Conservation (phyloP, 768 basidiomycete species). For the Mycena olivaceomarginata region DNA sequence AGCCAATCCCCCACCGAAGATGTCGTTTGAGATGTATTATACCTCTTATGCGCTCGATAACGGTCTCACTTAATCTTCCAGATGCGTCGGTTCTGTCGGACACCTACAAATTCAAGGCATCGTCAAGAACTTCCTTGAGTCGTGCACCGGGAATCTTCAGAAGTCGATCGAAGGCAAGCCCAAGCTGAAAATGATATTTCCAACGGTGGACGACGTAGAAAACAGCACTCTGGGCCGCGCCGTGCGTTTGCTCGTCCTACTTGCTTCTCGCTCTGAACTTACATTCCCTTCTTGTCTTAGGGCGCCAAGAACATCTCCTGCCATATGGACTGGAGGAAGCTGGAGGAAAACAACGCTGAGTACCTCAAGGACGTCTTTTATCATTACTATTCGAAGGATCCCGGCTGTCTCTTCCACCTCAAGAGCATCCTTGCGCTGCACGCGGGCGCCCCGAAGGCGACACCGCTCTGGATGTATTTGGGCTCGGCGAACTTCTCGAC, state of each 20-base stretch:
- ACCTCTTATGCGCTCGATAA: too few species aligned
- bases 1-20: background rate
- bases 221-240: background rate
- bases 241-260: too few species aligned
- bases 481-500: slow-evolving; percentile 30
- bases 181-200: slow-evolving; percentile 21
- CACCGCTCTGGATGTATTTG: slow-evolving; percentile 15
- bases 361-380: slow-evolving; percentile 5
- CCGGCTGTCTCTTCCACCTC: slow-evolving; percentile 4
- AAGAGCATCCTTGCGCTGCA: slow-evolving; percentile 24
- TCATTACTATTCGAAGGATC: slow-evolving; percentile 23
- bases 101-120: slow-evolving; percentile 8
- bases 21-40: slow-evolving; percentile 21
- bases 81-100: slow-evolving; percentile 23
- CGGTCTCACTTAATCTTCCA: background rate
- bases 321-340: slow-evolving; percentile 11
- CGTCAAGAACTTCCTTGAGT: slow-evolving; percentile 25
- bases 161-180: slow-evolving; percentile 17
- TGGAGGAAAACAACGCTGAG: background rate
- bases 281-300: too few species aligned
- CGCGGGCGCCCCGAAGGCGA: background rate
- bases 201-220: background rate
- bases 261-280: too few species aligned
- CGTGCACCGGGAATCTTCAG: slow-evolving; percentile 18
- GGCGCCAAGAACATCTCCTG: background rate